Evolutionary conservation across 805 yeast genomes (phyloP), one percentile per base, ranked within the genome.

Genomic region (Metschnikowia koreensis): DNA sequence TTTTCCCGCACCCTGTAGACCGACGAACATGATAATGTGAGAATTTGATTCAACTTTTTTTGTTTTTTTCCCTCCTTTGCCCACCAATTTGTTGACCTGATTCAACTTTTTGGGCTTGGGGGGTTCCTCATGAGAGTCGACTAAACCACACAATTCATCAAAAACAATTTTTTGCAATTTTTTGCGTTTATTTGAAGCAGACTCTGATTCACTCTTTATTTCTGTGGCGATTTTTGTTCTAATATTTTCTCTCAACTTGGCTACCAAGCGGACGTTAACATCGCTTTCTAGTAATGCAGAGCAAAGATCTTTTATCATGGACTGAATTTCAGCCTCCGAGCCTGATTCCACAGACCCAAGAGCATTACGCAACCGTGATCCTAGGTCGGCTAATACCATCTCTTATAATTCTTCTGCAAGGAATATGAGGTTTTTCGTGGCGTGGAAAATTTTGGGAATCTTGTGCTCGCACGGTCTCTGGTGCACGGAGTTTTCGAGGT

Each of bases 1-100:
- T 68, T 94, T 94, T 80, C 99, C 99, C 11, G 98, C 94, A 75
- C 99, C 99, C 70, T 94, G 99, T 54, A 94, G 76, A 66, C 99
- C 99, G 53, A 94, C 99, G 79, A 94, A 88, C 99, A 94, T 94
- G 58, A 94, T 87, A 33, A 93, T 88, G 64, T 87, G 75, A 34
- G 72, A 62, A 17, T 62, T 61, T 7, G 50, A 47, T 3, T 52
- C 50, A 6, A 44, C 41, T 43, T 53, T 55, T 47, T 55, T 60
- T 5, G 63, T 54, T 54, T 61, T 66, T 49, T 68, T 68, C 16
- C 74, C 74, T 41, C 64, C 64, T 31, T 53, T 59, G 38, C 43
- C 46, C 27, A 57, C 59, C 6, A 61, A 48, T 48, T 65, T 63
- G 37, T 60, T 57, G 6, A 57, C 45, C 47, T 62, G 57, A 55